A percentile compares a stretch with the other conserved stretches of the same genome.
Evolutionary conservation across 2,329 filamentous ascomycete species (phyloP).

Genomic region (Claviceps sp.): DNA sequence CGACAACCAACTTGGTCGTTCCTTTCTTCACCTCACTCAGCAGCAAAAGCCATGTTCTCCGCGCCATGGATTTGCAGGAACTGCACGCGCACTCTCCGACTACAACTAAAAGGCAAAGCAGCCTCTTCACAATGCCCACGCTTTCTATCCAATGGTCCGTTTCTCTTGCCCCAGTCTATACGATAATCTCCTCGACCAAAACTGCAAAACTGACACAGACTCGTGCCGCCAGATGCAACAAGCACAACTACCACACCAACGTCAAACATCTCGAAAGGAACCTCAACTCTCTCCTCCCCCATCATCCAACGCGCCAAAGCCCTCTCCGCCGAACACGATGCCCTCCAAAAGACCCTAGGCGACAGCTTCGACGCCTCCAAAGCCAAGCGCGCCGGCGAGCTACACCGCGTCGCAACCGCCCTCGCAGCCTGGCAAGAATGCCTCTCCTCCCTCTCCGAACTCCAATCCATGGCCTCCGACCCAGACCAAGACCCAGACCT

Average conservation of each 20-base stretch:
- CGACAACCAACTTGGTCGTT: not conserved
- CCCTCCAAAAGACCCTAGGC: constrained; percentile 36
- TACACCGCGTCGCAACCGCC: constrained; percentile 42
- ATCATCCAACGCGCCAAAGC: constrained; percentile 47
- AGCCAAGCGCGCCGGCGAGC: constrained; percentile 48
- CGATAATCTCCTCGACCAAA: not conserved
- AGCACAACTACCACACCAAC: not conserved
- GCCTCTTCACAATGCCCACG: constrained; percentile 17
- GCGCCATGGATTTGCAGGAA: constrained; percentile 24
- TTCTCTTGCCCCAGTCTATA: not conserved
- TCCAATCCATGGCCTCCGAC: constrained; percentile 32
- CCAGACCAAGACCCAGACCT: constrained; percentile 52
- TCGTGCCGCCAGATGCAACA: not conserved
- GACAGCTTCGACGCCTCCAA: constrained; percentile 41
- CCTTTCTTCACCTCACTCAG: not conserved
- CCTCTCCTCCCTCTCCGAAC: constrained; percentile 38
- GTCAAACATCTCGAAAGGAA: not conserved
- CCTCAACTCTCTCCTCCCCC: constrained; percentile 31
- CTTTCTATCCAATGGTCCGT: constrained; percentile 19
- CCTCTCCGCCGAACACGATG: constrained; percentile 43
- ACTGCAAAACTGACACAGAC: not conserved
- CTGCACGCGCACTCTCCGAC: constrained; percentile 16
- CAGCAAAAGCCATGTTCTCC: constrained; percentile 15
- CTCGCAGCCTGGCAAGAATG: constrained; percentile 45
- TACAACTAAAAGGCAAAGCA: constrained; percentile 13